These are phyloP conservation scores for Salix suchowensis DNA, from an alignment of 345 rosid species.

Conservation along the genomic window DNA sequence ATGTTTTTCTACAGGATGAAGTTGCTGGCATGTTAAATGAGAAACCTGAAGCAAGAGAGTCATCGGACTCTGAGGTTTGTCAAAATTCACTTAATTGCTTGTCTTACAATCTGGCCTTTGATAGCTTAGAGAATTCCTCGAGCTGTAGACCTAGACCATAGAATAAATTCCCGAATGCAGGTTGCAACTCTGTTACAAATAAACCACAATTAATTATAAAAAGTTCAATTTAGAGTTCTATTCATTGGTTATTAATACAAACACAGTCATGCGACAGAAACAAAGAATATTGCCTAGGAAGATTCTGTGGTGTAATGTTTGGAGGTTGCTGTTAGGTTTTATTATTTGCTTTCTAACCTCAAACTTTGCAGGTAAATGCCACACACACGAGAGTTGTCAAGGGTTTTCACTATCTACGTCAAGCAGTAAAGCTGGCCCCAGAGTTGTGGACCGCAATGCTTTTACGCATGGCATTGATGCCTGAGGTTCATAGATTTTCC, in stretches of 20 bases:
- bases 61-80: conserved; percentile 43
- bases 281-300: too few relatives aligned
- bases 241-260: too few relatives aligned
- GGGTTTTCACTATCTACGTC: conserved; percentile 51
- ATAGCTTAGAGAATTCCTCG: too few relatives aligned
- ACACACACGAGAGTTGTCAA: conserved; percentile 42
- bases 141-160: too few relatives aligned
- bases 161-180: too few relatives aligned
- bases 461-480: conserved; percentile 51
- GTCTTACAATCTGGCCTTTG: not conserved
- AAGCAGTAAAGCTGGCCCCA: conserved; percentile 70
- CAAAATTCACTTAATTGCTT: not conserved
- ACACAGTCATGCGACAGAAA: too few relatives aligned
- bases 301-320: not conserved
- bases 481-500: conserved; percentile 53
- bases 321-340: not conserved
- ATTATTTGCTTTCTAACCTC: not conserved
- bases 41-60: conserved; percentile 16
- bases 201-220: too few relatives aligned
- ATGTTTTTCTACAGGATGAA: conserved; percentile 51
- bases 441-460: conserved; percentile 82
- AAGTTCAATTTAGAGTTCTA: too few relatives aligned
- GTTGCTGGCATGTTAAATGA: conserved; percentile 33
- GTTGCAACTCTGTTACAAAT: too few relatives aligned
- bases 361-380: conserved; percentile 40